Conservation (phyloP, 1,284 basidiomycete species). For the Sphagnurus paluster region DNA sequence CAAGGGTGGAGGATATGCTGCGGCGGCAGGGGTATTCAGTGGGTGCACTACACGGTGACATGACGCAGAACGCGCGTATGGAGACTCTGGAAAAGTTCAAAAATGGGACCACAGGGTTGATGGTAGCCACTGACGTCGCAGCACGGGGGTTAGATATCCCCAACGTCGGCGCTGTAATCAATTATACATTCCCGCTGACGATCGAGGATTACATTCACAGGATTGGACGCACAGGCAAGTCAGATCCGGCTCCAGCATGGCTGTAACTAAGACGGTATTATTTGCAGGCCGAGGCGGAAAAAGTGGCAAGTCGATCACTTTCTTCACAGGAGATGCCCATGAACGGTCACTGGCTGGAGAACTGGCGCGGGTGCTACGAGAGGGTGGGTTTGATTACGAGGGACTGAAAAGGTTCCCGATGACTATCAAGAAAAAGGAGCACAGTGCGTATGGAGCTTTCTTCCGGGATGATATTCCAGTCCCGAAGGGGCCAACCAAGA, state of each 20-base stretch:
- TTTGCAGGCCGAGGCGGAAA: constrained; percentile 84
- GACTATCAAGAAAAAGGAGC: constrained; percentile 96
- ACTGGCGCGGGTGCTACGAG: constrained; percentile 87
- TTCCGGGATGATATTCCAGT: constrained; percentile 79
- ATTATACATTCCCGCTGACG: constrained; percentile 97
- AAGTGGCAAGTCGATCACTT: constrained; percentile 92
- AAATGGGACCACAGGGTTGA: constrained; percentile 76
- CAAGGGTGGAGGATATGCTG: constrained; percentile 85
- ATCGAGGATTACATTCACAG: constrained; percentile 97
- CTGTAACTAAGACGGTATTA: constrained; percentile 15
- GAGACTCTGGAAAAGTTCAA: constrained; percentile 91
- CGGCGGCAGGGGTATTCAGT: constrained; percentile 81
- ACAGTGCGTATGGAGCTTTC: constrained; percentile 83
- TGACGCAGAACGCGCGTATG: constrained; percentile 86
- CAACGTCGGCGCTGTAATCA: constrained; percentile 89
- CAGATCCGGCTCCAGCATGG: constrained; percentile 3
- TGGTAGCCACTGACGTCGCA: constrained; percentile 98
- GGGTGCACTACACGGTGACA: constrained; percentile 90
- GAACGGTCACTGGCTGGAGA: constrained; percentile 92
- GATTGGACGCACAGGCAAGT: constrained; percentile 87
- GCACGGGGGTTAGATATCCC: constrained; percentile 97
- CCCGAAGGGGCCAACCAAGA: constrained; percentile 84
- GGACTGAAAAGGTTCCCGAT: constrained; percentile 90
- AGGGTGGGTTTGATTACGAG: constrained; percentile 82
- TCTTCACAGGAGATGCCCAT: constrained; percentile 91